Evolutionary conservation across 2,329 filamentous ascomycete species (phyloP), one percentile per base, ranked within the genome.

Genomic region (Gaeumannomyces tritici): DNA sequence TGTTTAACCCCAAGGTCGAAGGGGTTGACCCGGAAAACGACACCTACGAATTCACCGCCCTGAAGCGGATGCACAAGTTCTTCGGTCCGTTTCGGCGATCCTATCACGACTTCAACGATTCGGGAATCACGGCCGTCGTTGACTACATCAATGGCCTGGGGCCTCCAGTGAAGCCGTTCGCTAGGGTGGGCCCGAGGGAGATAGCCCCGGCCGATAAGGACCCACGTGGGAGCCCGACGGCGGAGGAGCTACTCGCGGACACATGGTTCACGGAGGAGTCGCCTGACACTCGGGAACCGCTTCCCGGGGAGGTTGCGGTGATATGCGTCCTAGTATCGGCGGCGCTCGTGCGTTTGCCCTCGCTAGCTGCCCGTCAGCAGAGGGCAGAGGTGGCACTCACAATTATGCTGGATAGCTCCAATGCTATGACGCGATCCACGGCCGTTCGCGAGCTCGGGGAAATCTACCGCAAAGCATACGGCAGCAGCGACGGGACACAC

Each of bases 181-280:
- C 62, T 54, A 29, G 61, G 28, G 64, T 64, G 31, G 59, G 61
- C n/a, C 61, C 59, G 29, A 63, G 63, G 57, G 67, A 70, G 60
- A 42, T 72, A 35, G 62, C 64, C n/a, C 64, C 60, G 27, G 68
- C 65, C 35, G 67, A 70, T 29, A 69, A 63, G 57, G 69, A 70
- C 56, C 68, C 67, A 42, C 65, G 68, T 15, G 68, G 70, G 61
- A 64, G 69, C 61, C 70, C 69, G 26, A 70, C 67, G 24, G 65
- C 67, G 15, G 65, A 68, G 57, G 63, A 67, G 64, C 64, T 70
- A 13, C 65, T 72, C 35, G 59, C 64, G 24, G 68, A 71, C 58
- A 51, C 63, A 59, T 70, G 67, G 69, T 70, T 71, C 62, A 65
- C 62, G n/a, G 66, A 69, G 61, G 65, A 69, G 60, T 68, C 66